Evolutionary conservation across 306 rosid species (phyloP).

Genomic region (Crotalaria pallida): DNA sequence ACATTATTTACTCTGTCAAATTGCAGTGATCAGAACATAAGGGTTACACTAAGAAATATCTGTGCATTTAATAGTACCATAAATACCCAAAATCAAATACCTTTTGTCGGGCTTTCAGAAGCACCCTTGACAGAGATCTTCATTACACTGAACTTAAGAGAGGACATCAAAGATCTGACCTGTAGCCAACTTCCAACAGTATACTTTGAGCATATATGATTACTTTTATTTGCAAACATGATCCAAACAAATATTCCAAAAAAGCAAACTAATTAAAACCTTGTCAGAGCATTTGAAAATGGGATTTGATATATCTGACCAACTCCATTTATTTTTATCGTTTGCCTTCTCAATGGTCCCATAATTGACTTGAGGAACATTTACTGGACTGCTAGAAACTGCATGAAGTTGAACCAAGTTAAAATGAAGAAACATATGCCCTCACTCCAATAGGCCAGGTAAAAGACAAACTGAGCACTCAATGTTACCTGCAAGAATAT

Average conservation of each 20-base stretch:
- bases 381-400: slow-evolving; percentile 89
- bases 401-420: slow-evolving; percentile 27
- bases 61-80: slow-evolving; percentile 9
- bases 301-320: slow-evolving; percentile 65
- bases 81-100: slow-evolving; percentile 30
- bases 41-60: not conserved
- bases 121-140: slow-evolving; percentile 72
- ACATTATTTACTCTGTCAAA: not conserved
- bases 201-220: slow-evolving; percentile 18
- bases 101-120: slow-evolving; percentile 59
- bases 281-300: slow-evolving; percentile 59
- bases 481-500: slow-evolving; percentile 77
- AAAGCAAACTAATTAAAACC: slow-evolving; percentile 43
- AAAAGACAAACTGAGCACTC: slow-evolving; percentile 22
- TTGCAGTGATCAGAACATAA: slow-evolving; percentile 1
- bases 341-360: slow-evolving; percentile 53
- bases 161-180: slow-evolving; percentile 68
- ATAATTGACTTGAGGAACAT: slow-evolving; percentile 78
- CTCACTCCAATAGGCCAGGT: not conserved
- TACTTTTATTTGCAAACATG: slow-evolving; percentile 12
- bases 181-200: slow-evolving; percentile 29
- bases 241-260: not conserved
- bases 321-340: slow-evolving; percentile 55
- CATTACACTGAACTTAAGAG: slow-evolving; percentile 58
- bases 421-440: not conserved